phyloP scores from a whole-genome alignment of 1,284 basidiomycete species.

The Trichosporon sp. region DNA sequence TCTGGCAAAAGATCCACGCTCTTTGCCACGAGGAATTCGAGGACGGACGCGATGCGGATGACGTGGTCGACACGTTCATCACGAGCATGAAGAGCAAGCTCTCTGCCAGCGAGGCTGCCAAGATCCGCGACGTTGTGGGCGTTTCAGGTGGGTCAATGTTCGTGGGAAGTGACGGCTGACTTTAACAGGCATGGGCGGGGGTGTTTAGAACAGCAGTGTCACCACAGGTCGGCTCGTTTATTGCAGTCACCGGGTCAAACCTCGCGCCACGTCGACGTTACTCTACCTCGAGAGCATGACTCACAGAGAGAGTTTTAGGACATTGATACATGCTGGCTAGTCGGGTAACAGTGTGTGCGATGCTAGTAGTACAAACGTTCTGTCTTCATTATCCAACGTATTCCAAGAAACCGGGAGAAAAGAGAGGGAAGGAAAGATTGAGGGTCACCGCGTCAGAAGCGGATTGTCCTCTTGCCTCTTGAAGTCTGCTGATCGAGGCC shows the following conservation, averaged over 20 bases:
- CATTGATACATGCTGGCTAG: slow-evolving; percentile 1
- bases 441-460: slow-evolving; percentile 9
- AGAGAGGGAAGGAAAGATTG: not conserved
- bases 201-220: too few relatives aligned
- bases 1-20: slow-evolving; percentile 64
- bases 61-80: slow-evolving; percentile 46
- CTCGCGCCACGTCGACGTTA: not conserved
- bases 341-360: not conserved
- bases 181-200: slow-evolving; percentile 18
- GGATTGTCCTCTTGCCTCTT: slow-evolving; percentile 20
- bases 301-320: not conserved
- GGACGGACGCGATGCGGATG: slow-evolving; percentile 57
- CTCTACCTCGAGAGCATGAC: not conserved
- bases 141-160: slow-evolving; percentile 26
- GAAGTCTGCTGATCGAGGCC: not conserved
- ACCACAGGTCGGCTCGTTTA: too few relatives aligned
- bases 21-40: slow-evolving; percentile 67
- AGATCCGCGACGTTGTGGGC: slow-evolving; percentile 47
- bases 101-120: slow-evolving; percentile 47
- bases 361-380: not conserved
- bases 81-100: slow-evolving; percentile 41
- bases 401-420: not conserved
- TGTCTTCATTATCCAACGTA: not conserved
- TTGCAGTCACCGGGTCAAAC: too few relatives aligned
- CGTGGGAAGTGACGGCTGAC: not conserved